Conservation (phyloP, 192 early-diverging fungal species). For the Backusella westeae region DNA sequence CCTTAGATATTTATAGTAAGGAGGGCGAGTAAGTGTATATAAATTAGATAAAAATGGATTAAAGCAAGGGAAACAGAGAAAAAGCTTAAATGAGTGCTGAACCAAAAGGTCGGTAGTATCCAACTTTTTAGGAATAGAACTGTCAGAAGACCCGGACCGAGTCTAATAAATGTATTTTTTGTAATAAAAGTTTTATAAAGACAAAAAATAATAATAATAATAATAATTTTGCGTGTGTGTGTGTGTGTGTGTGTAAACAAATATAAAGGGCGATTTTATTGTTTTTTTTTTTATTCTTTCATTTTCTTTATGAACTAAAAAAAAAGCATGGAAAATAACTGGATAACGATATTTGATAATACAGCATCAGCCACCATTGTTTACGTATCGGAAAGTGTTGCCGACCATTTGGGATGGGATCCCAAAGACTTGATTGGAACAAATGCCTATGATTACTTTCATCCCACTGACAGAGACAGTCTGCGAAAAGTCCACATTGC, state of each 20-base stretch:
- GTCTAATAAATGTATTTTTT: too few species aligned
- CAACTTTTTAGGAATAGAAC: not conserved
- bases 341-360: constrained; percentile 48
- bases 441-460: constrained; percentile 39
- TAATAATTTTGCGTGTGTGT: too few species aligned
- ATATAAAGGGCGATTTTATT: not conserved
- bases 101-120: not conserved
- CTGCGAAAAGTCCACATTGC: constrained; percentile 34
- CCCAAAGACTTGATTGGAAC: constrained; percentile 45
- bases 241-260: not conserved
- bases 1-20: not conserved
- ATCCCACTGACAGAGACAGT: constrained; percentile 36
- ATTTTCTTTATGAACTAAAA: not conserved
- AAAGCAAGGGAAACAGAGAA: not conserved
- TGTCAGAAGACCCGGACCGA: not conserved
- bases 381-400: constrained; percentile 41
- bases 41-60: not conserved
- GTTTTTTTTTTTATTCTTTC: not conserved
- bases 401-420: constrained; percentile 39
- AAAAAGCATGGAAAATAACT: constrained; percentile 27
- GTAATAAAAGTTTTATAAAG: too few species aligned
- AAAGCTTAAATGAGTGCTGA: not conserved
- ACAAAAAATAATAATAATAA: too few species aligned
- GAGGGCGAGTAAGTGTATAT: not conserved
- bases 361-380: constrained; percentile 29